Evolutionary conservation across 345 rosid species (phyloP), one percentile per base, ranked within the genome.

Genomic region (Ceriops decandra): DNA sequence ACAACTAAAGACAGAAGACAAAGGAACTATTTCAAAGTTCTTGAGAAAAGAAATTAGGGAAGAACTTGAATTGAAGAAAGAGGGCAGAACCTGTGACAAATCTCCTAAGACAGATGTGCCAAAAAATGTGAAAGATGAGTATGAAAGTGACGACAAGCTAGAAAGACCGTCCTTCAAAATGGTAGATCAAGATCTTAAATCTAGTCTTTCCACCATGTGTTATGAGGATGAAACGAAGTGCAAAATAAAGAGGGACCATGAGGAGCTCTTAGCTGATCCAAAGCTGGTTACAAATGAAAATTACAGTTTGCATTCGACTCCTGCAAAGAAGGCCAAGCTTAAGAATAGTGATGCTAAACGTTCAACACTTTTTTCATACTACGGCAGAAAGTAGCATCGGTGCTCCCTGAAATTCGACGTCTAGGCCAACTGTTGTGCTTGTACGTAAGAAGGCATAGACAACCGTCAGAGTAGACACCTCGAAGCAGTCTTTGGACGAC

Each of bases 11-110:
- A 56, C 74, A 7, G 79, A 81, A 52, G 85, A 78, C 38, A 88
- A 84, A 61, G 81, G 75, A 66, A 74, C 80, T 49, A 91, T 93
- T 79, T 84, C 95, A 6, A 91, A 86, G 68, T 93, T 89, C 74
- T 93, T 80, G 24, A 68, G 66, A 64, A 86, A 84, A 82, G 84
- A 68, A 57, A 72, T 82, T 20, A 86, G 79, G 74, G 72, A 74
- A 68, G 85, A 90, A 62, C 65, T 64, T 33, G 78, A 80, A 69
- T 66, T 62, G 47, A 49, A 69, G 35, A 61, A 13, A 22, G 83
- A 79, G 59, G 77, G 75, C 68, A 33, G 58, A 56, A 51, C 66
- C 1, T 51, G 4, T 22, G 73, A 64, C 15, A 54, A 77, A 38
- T 72, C 78, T 42, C 57, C 60, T 0, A 36, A 59, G 42, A 59